Percentiles rank a stretch among this genome's conserved stretches.
Conservation (phyloP, 2,329 filamentous ascomycete species). For the Phialemonium atrogriseum region DNA sequence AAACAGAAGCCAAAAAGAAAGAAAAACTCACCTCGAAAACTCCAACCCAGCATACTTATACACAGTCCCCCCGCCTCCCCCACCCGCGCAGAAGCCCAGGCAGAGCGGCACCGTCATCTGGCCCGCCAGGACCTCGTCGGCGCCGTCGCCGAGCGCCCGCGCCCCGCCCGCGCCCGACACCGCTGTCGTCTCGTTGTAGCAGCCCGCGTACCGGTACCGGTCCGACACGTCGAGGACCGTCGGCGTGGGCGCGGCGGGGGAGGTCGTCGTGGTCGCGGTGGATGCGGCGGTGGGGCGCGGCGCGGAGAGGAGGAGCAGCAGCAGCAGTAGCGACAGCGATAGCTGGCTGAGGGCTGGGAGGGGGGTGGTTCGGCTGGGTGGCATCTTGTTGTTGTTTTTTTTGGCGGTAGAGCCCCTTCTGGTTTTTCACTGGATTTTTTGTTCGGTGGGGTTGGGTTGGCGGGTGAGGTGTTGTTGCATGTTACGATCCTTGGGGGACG, state of each 20-base stretch:
- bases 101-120: constrained; percentile 45
- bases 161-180: constrained; percentile 28
- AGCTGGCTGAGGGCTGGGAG: no score
- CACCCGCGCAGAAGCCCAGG: constrained; percentile 37
- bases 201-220: constrained; percentile 44
- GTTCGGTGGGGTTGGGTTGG: no score
- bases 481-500: no score
- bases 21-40: constrained; percentile 33
- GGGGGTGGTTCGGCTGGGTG: no score
- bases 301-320: no score
- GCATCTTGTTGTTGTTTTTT: no score
- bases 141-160: constrained; percentile 36
- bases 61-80: constrained; percentile 21
- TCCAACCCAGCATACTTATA: constrained; percentile 47
- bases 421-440: no score
- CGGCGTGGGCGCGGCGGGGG: constrained; percentile 5
- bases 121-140: constrained; percentile 28
- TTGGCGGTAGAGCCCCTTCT: no score
- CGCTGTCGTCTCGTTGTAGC: constrained; percentile 49
- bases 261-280: constrained; percentile 5
- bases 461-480: no score
- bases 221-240: background rate
- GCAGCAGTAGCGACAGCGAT: no score
- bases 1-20: background rate
- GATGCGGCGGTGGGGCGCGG: no score